phyloP scores from a whole-genome alignment of 2,329 filamentous ascomycete species.

The Xylariaceae sp. region DNA sequence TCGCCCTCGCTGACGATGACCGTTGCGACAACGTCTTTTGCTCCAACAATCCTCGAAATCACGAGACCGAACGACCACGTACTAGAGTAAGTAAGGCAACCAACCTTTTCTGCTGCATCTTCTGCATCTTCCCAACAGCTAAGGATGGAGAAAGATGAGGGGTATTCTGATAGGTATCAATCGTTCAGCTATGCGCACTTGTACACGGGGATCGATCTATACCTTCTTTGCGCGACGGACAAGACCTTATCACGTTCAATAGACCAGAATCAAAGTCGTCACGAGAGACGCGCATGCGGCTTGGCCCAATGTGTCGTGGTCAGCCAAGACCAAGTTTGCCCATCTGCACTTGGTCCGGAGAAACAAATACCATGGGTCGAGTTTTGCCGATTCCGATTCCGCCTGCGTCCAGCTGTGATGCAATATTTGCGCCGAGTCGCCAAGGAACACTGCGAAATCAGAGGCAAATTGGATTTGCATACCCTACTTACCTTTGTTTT shows the following conservation, averaged over 20 bases:
- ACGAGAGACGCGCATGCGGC: neutral
- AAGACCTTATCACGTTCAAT: neutral
- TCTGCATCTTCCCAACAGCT: neutral
- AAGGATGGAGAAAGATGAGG: neutral
- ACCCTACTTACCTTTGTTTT: neutral
- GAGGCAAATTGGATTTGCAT: neutral
- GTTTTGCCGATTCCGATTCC: neutral
- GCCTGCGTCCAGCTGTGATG: constrained; percentile 4
- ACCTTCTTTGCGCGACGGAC: neutral
- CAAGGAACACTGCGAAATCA: constrained; percentile 10
- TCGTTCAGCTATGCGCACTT: neutral
- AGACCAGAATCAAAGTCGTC: neutral
- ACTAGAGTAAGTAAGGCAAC: neutral
- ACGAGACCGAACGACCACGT: constrained; percentile 3
- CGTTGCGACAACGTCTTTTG: too few species aligned
- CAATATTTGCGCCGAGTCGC: constrained; percentile 16
- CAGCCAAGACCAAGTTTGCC: neutral
- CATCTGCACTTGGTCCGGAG: neutral
- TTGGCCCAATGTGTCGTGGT: neutral
- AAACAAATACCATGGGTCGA: neutral
- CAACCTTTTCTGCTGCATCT: constrained; percentile 6
- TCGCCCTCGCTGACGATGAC: too few species aligned
- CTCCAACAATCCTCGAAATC: neutral
- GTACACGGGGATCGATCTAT: too few species aligned
- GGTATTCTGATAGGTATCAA: neutral